phyloP scores from a whole-genome alignment of 148 eudicot species.

The Rhododendron ovatum region DNA sequence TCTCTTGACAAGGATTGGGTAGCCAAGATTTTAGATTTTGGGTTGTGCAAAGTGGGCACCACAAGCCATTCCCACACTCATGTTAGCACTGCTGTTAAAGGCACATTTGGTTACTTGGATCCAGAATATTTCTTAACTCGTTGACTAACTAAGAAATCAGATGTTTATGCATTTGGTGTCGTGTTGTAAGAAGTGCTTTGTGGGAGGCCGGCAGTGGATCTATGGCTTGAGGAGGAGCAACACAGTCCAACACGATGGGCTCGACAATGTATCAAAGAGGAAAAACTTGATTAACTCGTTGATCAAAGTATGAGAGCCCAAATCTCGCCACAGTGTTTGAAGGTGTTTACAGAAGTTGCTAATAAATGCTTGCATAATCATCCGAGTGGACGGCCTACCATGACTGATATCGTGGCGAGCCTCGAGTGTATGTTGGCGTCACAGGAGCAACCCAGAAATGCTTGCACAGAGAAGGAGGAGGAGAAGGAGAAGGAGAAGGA shows the following conservation, averaged over 20 bases:
- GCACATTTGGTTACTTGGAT: too few relatives aligned
- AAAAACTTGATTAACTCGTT: neutral
- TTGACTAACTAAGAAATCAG: too few relatives aligned
- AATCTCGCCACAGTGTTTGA: neutral
- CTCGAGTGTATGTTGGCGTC: neutral
- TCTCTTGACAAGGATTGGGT: too few relatives aligned
- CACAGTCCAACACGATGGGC: neutral
- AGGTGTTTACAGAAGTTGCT: neutral
- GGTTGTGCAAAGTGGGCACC: too few relatives aligned
- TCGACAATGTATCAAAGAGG: neutral
- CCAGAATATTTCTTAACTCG: too few relatives aligned
- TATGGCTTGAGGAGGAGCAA: neutral
- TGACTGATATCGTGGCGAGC: neutral
- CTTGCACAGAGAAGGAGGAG: neutral
- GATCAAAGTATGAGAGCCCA: neutral
- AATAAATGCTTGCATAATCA: neutral
- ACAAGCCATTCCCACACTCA: neutral
- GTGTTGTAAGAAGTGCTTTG: neutral
- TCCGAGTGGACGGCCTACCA: neutral
- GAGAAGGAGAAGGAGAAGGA: neutral
- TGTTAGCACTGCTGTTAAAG: neutral
- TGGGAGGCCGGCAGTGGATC: neutral
- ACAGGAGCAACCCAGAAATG: neutral
- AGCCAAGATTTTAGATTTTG: too few relatives aligned
- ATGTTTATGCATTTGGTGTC: neutral